Evolutionary conservation across 2,329 filamentous ascomycete genomes (phyloP), one percentile per base, ranked within the genome.

Genomic region (Pyrenochaeta sp.): DNA sequence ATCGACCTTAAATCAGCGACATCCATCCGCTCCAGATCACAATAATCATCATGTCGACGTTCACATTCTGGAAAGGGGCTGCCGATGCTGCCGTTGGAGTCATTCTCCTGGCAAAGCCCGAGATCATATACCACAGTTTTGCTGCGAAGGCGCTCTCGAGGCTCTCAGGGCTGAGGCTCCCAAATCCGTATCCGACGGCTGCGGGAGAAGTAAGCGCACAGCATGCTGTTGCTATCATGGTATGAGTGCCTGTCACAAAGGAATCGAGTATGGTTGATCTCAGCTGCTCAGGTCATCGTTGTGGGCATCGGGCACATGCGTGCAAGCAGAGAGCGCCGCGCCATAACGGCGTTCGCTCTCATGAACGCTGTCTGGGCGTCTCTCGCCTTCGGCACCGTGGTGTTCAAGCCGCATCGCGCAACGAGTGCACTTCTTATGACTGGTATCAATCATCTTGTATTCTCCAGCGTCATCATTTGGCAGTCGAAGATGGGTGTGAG

Each of bases 201-300:
- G 31, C 39, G 6, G 51, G 45, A 15, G 44, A 34, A 10, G 20
- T 49, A 4, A 39, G 37, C 19, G 34, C 48, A 14, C 51, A 58
- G 40, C 51, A 58, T 51, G 51, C 43, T 18, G 48, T 55, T 9
- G 51, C 44, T 4, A 57, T 57, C 1, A 50, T 55, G 41, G 52
- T 51, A 36, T 15, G 13, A 27, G 14, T 21, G 5, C 19, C 2
- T 14, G 10, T 24, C 14, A 6, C 20, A 8, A 44, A 30, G 34
- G n/a, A 17, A 37, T 13, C 15, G 17, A 21, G 17, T 4, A 11
- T 26, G n/a, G n/a, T n/a, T n/a, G n/a, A n/a, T n/a, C n/a, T n/a
- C n/a, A 21, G 27, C 7, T 11, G 2, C n/a, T 8, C 23, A 55
- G 54, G 52, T 50, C 7, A 47, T 54, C 8, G 49, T 44, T 17